Evolutionary conservation across 2,329 filamentous ascomycete species (phyloP).

Genomic region (Fusarium musae): DNA sequence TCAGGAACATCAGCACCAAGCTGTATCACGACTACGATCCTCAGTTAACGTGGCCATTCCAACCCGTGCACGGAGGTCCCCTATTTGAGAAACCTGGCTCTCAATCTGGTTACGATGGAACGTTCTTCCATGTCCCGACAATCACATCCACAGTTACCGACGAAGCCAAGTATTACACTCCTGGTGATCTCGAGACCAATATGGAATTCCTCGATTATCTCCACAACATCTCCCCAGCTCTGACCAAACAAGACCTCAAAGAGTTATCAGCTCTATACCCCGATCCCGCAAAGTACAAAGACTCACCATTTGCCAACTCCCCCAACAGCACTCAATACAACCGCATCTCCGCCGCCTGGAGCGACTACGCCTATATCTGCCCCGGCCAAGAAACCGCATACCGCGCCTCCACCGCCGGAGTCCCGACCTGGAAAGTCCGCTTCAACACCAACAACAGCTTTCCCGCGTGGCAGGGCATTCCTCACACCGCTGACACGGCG

Average conservation of each 20-base stretch:
- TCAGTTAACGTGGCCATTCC: slow-evolving; percentile 60
- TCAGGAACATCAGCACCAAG: slow-evolving; percentile 52
- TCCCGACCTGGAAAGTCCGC: slow-evolving; percentile 52
- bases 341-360: slow-evolving; percentile 56
- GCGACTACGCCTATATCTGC: slow-evolving; percentile 58
- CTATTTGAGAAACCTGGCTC: slow-evolving; percentile 60
- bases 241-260: slow-evolving; percentile 46
- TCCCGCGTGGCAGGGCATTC: slow-evolving; percentile 51
- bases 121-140: slow-evolving; percentile 51
- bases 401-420: slow-evolving; percentile 47
- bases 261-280: slow-evolving; percentile 49
- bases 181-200: slow-evolving; percentile 49
- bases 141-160: slow-evolving; percentile 53
- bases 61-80: slow-evolving; percentile 58
- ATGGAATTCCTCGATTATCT: slow-evolving; percentile 51
- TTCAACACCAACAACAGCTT: slow-evolving; percentile 52
- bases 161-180: slow-evolving; percentile 50
- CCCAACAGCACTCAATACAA: slow-evolving; percentile 58
- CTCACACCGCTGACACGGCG: slow-evolving; percentile 50
- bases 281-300: slow-evolving; percentile 47
- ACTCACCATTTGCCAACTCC: slow-evolving; percentile 51
- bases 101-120: slow-evolving; percentile 50
- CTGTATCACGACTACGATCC: slow-evolving; percentile 53
- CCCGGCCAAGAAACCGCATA: slow-evolving; percentile 57
- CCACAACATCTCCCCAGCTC: slow-evolving; percentile 47